Evolutionary conservation across 2,329 filamentous ascomycete genomes (phyloP), one percentile per base, ranked within the genome.

Genomic region (Septoria linicola): DNA sequence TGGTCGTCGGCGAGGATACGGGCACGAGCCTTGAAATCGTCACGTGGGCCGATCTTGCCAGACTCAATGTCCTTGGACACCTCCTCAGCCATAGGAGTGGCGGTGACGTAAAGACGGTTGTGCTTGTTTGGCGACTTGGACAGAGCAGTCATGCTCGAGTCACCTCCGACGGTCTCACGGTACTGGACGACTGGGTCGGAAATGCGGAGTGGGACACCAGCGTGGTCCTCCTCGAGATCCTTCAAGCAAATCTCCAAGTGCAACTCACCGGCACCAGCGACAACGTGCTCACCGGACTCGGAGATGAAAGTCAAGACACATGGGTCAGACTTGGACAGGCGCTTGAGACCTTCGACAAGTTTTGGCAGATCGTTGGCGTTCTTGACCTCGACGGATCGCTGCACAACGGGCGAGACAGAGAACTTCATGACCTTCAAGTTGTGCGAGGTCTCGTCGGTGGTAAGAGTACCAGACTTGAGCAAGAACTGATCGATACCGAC

Each of bases 371-470:
- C 93, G 80, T 95, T 90, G 70, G 93, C 93, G 80, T 99, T 99
- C 89, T 97, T 97, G 82, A 96, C 92, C 80, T 96, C 89, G 70
- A 99, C 93, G 76, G 93, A 96, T 67, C 92, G 92, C 80, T 88
- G 92, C 64, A 99, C 93, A 79, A 99, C 93, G 69, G 93, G 93
- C 56, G 93, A 97, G 74, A 99, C 93, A 72, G 93, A 99, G 88
- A 99, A 99, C 83, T 96, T 97, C 93, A 99, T 99, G 80, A 99
- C 93, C 87, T 97, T 97, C 71, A 99, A 80, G 87, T 99, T 99
- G 87, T 99, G 93, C 73, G 93, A 92, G 63, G 89, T 95, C 66
- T 99, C 93, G 73, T 82, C 85, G 73, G 92, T 97, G 78, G 91
- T 96, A 69, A 99, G 88, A 70, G 93, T 99, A 87, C 93, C 93